These are phyloP conservation scores for Yamadazyma oceani DNA, from an alignment of 1,139 yeast genomes.

Conservation along the genomic window DNA sequence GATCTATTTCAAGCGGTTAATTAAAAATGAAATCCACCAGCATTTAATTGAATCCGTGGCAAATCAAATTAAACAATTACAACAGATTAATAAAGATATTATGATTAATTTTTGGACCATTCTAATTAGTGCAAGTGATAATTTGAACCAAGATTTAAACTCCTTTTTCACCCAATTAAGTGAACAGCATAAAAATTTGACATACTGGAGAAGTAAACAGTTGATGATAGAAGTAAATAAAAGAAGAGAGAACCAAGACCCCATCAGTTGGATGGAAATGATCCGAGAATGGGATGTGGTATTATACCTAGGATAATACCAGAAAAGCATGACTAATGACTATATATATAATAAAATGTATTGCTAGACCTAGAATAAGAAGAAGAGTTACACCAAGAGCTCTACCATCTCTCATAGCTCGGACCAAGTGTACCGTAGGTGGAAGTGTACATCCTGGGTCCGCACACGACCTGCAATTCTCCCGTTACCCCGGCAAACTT, in stretches of 20 bases:
- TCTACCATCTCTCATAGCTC: no score
- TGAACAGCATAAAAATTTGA: conserved; percentile 26
- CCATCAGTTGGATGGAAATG: conserved; percentile 53
- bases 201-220: conserved; percentile 58
- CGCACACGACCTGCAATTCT: no score
- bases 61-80: conserved; percentile 31
- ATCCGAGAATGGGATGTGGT: conserved; percentile 55
- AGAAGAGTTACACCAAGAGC: no score
- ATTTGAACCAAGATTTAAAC: conserved; percentile 8
- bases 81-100: conserved; percentile 17
- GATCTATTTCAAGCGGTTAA: conserved; percentile 45
- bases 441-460: no score
- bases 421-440: no score
- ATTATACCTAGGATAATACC: conserved; percentile 31
- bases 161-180: conserved; percentile 31
- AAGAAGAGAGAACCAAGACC: conserved; percentile 39
- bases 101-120: conserved; percentile 50
- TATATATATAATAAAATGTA: no score
- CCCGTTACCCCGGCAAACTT: no score
- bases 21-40: conserved; percentile 40
- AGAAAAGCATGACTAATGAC: background rate
- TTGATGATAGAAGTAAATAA: conserved; percentile 54
- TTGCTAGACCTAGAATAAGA: no score
- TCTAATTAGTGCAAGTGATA: conserved; percentile 48
- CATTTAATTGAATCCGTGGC: conserved; percentile 31